Evolutionary conservation across 768 basidiomycete genomes (phyloP).

Genomic region (Coprinopsis sp.): DNA sequence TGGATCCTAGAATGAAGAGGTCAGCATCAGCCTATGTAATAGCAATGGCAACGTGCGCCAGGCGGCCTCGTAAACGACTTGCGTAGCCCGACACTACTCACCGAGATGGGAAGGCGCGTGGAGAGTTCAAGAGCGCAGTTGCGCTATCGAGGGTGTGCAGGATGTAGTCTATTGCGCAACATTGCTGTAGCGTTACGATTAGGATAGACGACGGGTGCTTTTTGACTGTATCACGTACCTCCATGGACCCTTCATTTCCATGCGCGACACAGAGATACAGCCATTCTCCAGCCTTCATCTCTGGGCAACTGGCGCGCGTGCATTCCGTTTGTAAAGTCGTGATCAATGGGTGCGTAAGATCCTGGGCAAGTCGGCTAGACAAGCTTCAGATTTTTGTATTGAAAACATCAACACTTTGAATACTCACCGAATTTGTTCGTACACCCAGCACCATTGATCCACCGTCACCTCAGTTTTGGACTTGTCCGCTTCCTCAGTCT

Average conservation of each 20-base stretch:
- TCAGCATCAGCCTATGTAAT: slow-evolving; percentile 5
- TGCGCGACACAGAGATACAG: slow-evolving; percentile 94
- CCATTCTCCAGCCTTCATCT: slow-evolving; percentile 99
- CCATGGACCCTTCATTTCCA: slow-evolving; percentile 82
- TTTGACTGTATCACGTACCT: slow-evolving; percentile 42
- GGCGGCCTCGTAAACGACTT: too few species aligned
- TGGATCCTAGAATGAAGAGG: slow-evolving; percentile 50
- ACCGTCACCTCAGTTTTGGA: slow-evolving; percentile 51
- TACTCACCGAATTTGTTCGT: slow-evolving; percentile 48
- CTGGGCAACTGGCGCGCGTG: slow-evolving; percentile 79
- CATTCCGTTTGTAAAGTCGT: slow-evolving; percentile 85
- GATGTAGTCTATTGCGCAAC: slow-evolving; percentile 97
- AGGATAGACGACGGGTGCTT: background rate
- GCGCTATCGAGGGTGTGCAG: slow-evolving; percentile 91
- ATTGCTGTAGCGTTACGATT: slow-evolving; percentile 51
- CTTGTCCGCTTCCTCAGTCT: slow-evolving; percentile 16
- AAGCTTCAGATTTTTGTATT: background rate
- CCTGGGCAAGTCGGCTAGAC: slow-evolving; percentile 77
- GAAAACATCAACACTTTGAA: background rate
- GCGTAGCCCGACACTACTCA: too few species aligned
- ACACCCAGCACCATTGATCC: slow-evolving; percentile 83
- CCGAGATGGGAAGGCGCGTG: slow-evolving; percentile 90
- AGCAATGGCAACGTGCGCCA: too few species aligned
- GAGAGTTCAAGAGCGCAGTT: slow-evolving; percentile 85
- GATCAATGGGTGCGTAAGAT: slow-evolving; percentile 81